phyloP scores from a whole-genome alignment of 352 stramenopile genomes.

The Phytophthora meadii region DNA sequence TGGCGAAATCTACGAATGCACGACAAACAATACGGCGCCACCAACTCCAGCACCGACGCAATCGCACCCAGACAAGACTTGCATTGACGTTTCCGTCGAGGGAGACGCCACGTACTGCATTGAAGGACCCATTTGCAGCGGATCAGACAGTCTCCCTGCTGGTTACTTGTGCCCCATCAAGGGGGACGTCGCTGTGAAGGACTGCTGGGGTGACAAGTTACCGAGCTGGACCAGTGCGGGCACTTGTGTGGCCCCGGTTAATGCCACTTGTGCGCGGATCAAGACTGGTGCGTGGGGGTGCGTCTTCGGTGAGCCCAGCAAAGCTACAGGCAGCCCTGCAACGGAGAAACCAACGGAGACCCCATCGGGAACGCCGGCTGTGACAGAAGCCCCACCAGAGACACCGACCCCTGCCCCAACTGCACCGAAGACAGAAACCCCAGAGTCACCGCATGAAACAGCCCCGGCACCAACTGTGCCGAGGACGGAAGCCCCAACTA shows the following conservation, averaged over 20 bases:
- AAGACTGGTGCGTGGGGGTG: slow-evolving; percentile 2
- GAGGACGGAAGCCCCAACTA: background rate
- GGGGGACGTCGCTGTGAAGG: background rate
- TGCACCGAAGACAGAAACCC: background rate
- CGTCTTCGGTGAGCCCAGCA: background rate
- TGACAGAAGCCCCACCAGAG: background rate
- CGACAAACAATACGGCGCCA: background rate
- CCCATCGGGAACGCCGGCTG: background rate
- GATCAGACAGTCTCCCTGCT: background rate
- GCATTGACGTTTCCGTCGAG: slow-evolving; percentile 5
- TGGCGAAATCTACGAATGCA: slow-evolving; percentile 11
- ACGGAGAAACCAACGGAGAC: slow-evolving; percentile 1
- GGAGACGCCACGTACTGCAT: slow-evolving; percentile 1
- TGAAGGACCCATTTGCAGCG: background rate
- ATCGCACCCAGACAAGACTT: background rate
- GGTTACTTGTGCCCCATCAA: background rate
- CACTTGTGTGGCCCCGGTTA: background rate
- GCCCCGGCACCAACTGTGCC: background rate
- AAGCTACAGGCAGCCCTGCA: background rate
- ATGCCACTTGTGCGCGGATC: slow-evolving; percentile 1
- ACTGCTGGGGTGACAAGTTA: background rate
- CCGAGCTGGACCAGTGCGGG: background rate
- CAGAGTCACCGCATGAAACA: background rate
- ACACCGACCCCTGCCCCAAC: background rate
- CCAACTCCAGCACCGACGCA: slow-evolving; percentile 3